Base-by-base conservation (phyloP, 768 basidiomycete species). In the Chalciporus sphaerocephalus region DNA sequence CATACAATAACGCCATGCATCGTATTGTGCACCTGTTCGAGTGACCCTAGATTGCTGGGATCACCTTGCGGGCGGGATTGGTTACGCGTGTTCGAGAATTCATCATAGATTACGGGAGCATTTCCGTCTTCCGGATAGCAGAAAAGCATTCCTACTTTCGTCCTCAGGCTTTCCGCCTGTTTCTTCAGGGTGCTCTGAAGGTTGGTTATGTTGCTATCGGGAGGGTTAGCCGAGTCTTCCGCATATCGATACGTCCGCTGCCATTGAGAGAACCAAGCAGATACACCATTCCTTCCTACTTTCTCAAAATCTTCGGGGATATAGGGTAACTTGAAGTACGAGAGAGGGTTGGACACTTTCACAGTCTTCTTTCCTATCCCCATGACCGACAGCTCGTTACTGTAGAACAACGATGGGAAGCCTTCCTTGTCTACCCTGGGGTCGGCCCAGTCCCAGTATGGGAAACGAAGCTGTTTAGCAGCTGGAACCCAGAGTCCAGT, bases 401-500 rank as follows among this genome's bases (percentile, higher is more conserved):
- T 17, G 30, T 49, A 51, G 21, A 61, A 52, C 4, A 63, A 39
- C 25, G 59, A 37, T 6, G 61, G 56, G 6, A 64, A 34, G 2
- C 62, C 59, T 15, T 56, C 39, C 13, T 22, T 16, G 10, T 48
- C 46, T 12, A 59, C 52, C 42, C 36, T 44, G 10, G 50, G 52
- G 20, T 51, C 62, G 2, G 54, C 62, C 61, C 62, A 64, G 42
- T 64, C 59, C 60, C 62, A 64, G 40, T 56, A 62, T 61, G 64
- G 64, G 38, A 62, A 65, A 5, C 61, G 53, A 23, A 63, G 42
- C 28, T 60, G 41, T 24, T 56, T 52, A 11, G 62, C 60, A 18
- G 52, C 47, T 4, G 34, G 12, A 23, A 52, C 42, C 61, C 55
- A 63, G 18, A 28, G 25, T 5, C 56, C 59, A 8, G 12, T 18